Conservation (phyloP, 192 early-diverging fungal genomes). For the Linnemannia exigua region DNA sequence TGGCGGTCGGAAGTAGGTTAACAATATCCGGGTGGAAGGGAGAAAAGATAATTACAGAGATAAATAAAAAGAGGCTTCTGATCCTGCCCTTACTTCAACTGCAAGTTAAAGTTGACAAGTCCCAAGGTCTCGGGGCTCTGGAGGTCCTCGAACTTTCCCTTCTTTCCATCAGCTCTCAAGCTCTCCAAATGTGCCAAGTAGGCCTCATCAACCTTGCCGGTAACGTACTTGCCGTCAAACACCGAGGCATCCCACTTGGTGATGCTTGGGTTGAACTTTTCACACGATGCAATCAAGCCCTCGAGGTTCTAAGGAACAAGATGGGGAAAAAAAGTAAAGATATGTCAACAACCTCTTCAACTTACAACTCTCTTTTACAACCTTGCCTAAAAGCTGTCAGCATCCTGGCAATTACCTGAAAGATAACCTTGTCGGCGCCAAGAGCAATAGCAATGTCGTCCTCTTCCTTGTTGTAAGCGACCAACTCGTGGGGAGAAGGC, state of each 20-base stretch:
- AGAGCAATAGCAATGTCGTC: slow-evolving; percentile 90
- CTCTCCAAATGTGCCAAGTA: slow-evolving; percentile 75
- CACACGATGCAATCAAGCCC: slow-evolving; percentile 88
- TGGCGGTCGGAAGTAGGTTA: not conserved
- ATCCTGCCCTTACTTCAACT: slow-evolving; percentile 24
- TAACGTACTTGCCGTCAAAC: slow-evolving; percentile 95
- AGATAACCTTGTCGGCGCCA: slow-evolving; percentile 97
- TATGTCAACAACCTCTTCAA: not conserved
- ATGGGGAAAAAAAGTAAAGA: not conserved
- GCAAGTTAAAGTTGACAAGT: slow-evolving; percentile 47
- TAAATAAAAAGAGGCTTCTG: not conserved
- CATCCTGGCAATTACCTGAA: slow-evolving; percentile 71
- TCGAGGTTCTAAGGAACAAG: slow-evolving; percentile 69
- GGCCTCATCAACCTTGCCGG: slow-evolving; percentile 78
- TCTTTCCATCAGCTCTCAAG: slow-evolving; percentile 63
- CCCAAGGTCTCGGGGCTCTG: slow-evolving; percentile 55
- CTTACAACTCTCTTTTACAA: no score
- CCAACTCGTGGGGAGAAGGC: slow-evolving; percentile 94
- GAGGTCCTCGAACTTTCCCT: slow-evolving; percentile 40
- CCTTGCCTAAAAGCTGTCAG: no score
- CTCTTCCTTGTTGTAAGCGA: slow-evolving; percentile 85
- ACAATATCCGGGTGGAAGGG: not conserved
- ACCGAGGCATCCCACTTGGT: slow-evolving; percentile 95
- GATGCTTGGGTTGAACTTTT: slow-evolving; percentile 89
- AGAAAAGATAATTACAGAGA: not conserved